Conservation (phyloP, 345 rosid genomes). For the Sapria himalayana region DNA sequence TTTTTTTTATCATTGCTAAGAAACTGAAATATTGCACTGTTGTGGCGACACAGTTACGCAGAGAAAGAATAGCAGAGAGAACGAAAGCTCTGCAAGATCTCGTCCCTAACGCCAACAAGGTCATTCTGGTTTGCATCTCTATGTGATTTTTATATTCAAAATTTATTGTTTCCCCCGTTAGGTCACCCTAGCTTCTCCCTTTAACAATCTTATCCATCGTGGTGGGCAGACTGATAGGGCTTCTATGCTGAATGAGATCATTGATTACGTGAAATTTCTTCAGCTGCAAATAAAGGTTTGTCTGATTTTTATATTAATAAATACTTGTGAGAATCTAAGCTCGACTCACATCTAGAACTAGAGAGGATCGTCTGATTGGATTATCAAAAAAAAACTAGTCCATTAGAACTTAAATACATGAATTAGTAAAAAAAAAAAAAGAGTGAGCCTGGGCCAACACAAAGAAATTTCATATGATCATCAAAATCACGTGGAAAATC, state of each 20-base stretch:
- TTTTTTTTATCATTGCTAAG: not conserved
- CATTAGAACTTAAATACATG: too few relatives aligned
- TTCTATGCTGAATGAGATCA: conserved; percentile 96
- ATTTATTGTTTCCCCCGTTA: not conserved
- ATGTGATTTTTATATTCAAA: not conserved
- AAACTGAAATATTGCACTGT: not conserved
- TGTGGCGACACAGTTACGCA: conserved; percentile 40
- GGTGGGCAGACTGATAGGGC: conserved; percentile 93
- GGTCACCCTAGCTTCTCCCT: too few relatives aligned
- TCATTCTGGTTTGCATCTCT: conserved; percentile 6
- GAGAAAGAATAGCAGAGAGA: conserved; percentile 93
- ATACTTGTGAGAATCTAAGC: too few relatives aligned
- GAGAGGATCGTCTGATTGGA: too few relatives aligned
- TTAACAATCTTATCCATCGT: too few relatives aligned
- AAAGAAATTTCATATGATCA: too few relatives aligned
- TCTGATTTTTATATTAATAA: too few relatives aligned
- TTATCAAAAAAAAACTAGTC: too few relatives aligned
- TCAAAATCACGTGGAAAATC: too few relatives aligned
- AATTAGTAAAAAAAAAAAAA: too few relatives aligned
- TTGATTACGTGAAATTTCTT: conserved; percentile 94
- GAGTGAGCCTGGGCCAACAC: too few relatives aligned
- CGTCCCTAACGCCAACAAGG: conserved; percentile 97
- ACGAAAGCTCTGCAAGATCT: conserved; percentile 97
- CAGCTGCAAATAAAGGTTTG: conserved; percentile 98
- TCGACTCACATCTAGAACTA: too few relatives aligned